These are phyloP conservation scores for Spiraea crenata DNA, from an alignment of 331 rosid genomes.

Conservation along the genomic window DNA sequence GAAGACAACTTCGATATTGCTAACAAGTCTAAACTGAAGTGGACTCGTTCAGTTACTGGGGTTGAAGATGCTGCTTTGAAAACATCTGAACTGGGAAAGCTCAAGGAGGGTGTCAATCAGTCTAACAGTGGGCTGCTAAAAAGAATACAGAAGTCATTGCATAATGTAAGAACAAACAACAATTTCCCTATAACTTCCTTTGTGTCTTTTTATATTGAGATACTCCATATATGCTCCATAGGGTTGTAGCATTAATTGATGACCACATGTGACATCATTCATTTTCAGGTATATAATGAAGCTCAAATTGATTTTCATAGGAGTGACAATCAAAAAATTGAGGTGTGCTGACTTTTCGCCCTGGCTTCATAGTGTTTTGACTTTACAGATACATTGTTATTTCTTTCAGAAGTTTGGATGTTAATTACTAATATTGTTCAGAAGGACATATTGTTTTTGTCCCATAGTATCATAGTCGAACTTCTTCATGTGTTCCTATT, in stretches of 20 bases:
- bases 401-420: neutral
- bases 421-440: neutral
- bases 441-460: neutral
- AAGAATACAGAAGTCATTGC: constrained; percentile 53
- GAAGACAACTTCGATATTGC: constrained; percentile 41
- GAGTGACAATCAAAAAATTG: constrained; percentile 46
- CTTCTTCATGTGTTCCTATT: neutral
- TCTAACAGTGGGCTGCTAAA: constrained; percentile 49
- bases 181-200: constrained; percentile 16
- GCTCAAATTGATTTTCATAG: constrained; percentile 40
- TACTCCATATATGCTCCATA: constrained; percentile 1
- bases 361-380: neutral
- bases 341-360: constrained; percentile 39
- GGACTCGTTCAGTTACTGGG: constrained; percentile 37
- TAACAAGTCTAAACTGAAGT: constrained; percentile 52
- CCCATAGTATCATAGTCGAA: neutral
- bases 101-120: constrained; percentile 40
- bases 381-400: neutral
- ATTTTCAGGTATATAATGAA: constrained; percentile 51
- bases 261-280: constrained; percentile 29
- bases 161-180: constrained; percentile 47
- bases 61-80: constrained; percentile 36
- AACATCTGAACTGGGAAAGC: constrained; percentile 41
- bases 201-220: neutral
- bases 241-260: constrained; percentile 27